Conservation (phyloP, 2,329 filamentous ascomycete genomes). For the Beauveria pseudobassiana region DNA sequence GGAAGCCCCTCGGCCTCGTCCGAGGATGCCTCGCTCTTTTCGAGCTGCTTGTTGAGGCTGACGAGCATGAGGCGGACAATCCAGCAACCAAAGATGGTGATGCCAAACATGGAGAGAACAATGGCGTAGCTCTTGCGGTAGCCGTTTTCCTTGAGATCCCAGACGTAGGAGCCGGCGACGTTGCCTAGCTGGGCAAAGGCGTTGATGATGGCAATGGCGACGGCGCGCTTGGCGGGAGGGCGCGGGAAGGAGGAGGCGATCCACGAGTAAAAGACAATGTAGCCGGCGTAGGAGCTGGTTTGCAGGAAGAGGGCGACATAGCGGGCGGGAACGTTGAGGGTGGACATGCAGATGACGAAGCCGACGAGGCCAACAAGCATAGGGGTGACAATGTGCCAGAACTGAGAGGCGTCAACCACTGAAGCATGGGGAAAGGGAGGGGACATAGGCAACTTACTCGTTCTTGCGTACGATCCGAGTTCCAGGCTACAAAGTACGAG, state of each 20-base stretch:
- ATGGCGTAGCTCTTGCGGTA: constrained; percentile 59
- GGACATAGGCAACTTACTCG: constrained; percentile 28
- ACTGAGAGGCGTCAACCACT: constrained; percentile 26
- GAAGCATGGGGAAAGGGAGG: background rate
- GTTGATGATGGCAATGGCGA: constrained; percentile 54
- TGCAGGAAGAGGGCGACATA: constrained; percentile 56
- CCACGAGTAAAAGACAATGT: constrained; percentile 53
- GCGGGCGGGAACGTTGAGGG: constrained; percentile 45
- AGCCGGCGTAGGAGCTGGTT: constrained; percentile 49
- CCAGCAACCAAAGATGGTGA: constrained; percentile 47
- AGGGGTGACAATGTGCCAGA: constrained; percentile 50
- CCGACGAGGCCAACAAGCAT: constrained; percentile 46
- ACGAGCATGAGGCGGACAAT: constrained; percentile 39
- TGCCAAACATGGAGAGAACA: constrained; percentile 56
- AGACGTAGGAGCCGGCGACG: constrained; percentile 56
- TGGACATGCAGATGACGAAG: constrained; percentile 54
- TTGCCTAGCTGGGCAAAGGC: constrained; percentile 51
- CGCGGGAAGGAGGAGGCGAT: constrained; percentile 50
- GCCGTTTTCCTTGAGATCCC: constrained; percentile 50
- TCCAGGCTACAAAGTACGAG: constrained; percentile 48
- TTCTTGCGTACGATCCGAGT: constrained; percentile 47
- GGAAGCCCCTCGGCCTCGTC: constrained; percentile 16
- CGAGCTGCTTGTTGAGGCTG: constrained; percentile 40
- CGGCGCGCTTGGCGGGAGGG: constrained; percentile 52
- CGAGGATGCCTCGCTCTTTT: constrained; percentile 32